phyloP scores from a whole-genome alignment of 352 stramenopile species.

The Pythium rhizo-oryzae region DNA sequence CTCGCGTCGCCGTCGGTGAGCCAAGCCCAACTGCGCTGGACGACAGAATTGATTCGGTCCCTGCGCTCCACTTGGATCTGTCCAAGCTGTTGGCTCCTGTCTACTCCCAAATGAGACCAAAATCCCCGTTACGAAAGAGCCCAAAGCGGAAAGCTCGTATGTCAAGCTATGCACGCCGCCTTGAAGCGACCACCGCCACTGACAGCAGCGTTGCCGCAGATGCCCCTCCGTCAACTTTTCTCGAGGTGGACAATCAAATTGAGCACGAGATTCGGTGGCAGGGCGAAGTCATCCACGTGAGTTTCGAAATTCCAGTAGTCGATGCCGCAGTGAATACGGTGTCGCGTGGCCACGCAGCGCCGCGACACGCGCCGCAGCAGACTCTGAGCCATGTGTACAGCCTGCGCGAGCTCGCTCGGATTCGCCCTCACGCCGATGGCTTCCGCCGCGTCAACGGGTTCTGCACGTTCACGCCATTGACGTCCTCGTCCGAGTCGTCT shows the following conservation, averaged over 20 bases:
- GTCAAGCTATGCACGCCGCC: constrained; percentile 38
- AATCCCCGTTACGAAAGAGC: constrained; percentile 4
- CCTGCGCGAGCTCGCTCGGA: constrained; percentile 45
- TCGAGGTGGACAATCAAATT: constrained; percentile 12
- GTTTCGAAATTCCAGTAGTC: background rate
- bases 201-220: background rate
- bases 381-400: constrained; percentile 43
- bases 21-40: too few species aligned
- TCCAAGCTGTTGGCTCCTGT: background rate
- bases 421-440: constrained; percentile 50
- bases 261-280: constrained; percentile 32
- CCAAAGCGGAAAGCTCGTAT: constrained; percentile 37
- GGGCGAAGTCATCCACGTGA: constrained; percentile 20
- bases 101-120: background rate
- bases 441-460: constrained; percentile 54
- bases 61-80: constrained; percentile 1
- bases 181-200: constrained; percentile 22
- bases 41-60: background rate
- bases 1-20: too few species aligned
- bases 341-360: background rate
- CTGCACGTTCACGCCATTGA: constrained; percentile 47
- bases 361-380: background rate
- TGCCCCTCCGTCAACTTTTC: background rate
- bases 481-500: constrained; percentile 39
- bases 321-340: background rate